These are phyloP conservation scores for Chlorella sp. DNA, from an alignment of 139 green algal species.

Conservation along the genomic window DNA sequence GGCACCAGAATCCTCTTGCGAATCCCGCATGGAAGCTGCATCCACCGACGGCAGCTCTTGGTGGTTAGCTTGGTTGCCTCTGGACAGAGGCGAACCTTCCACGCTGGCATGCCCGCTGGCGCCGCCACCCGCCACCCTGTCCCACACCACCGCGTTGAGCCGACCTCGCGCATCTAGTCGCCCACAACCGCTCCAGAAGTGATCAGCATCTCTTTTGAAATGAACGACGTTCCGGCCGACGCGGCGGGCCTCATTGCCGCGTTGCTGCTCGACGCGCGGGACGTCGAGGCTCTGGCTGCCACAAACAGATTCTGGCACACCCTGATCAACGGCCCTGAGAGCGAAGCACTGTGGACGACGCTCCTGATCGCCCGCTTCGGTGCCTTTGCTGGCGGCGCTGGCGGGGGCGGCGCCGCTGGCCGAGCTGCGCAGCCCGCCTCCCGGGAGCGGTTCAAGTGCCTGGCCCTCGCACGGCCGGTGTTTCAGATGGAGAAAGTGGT, in stretches of 20 bases:
- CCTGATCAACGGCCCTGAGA: background rate
- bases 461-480: background rate
- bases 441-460: background rate
- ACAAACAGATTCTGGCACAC: background rate
- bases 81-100: too few species aligned
- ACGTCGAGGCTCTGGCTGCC: background rate
- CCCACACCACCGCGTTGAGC: too few species aligned
- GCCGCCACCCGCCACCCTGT: too few species aligned
- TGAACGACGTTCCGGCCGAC: background rate
- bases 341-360: background rate
- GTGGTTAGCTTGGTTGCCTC: too few species aligned
- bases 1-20: too few species aligned
- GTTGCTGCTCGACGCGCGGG: background rate
- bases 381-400: too few species aligned
- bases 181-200: too few species aligned
- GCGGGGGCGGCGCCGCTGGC: background rate
- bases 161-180: too few species aligned
- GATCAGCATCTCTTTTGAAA: background rate
- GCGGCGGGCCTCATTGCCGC: background rate
- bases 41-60: too few species aligned
- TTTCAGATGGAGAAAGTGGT: background rate
- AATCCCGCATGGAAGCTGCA: too few species aligned
- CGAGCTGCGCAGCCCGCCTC: too few species aligned
- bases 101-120: too few species aligned
- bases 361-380: constrained; percentile 11